Conservation (phyloP, 768 basidiomycete genomes). For the Mycena chlorophos region DNA sequence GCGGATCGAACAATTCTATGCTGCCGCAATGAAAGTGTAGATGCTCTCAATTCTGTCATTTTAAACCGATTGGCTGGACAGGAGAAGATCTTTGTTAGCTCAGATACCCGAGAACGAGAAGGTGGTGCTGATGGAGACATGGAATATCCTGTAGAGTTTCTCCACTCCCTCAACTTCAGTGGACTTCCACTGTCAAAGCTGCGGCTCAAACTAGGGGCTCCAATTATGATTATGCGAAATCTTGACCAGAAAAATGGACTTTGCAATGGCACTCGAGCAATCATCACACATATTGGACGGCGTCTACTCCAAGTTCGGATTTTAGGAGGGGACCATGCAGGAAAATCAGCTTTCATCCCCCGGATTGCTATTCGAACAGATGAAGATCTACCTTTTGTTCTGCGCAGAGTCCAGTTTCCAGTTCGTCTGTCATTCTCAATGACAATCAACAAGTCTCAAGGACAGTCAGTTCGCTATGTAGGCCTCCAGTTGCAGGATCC, state of each 20-base stretch:
- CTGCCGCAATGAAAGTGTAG: constrained; percentile 35
- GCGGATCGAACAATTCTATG: constrained; percentile 36
- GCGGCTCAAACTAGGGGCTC: constrained; percentile 29
- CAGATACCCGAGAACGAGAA: constrained; percentile 30
- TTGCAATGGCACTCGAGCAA: constrained; percentile 38
- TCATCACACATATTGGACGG: constrained; percentile 23
- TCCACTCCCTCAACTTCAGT: constrained; percentile 31
- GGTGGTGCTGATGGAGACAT: constrained; percentile 18
- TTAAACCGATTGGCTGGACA: constrained; percentile 27
- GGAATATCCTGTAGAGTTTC: constrained; percentile 30
- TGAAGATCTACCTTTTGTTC: constrained; percentile 26
- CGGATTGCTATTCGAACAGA: constrained; percentile 23
- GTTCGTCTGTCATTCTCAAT: constrained; percentile 43
- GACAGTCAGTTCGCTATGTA: constrained; percentile 43
- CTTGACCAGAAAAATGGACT: constrained; percentile 32
- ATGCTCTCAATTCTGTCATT: constrained; percentile 32
- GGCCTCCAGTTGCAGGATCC: constrained; percentile 38
- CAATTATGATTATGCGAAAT: constrained; percentile 42
- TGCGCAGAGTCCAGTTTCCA: constrained; percentile 44
- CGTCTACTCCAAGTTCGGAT: constrained; percentile 35
- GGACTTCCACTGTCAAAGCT: constrained; percentile 36
- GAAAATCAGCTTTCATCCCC: constrained; percentile 36
- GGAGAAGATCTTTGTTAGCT: constrained; percentile 25
- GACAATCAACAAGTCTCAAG: constrained; percentile 48
- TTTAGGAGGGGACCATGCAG: constrained; percentile 33